Base-by-base conservation (phyloP, 176 grass and related monocot genomes). In the Cymbopogon citratus region DNA sequence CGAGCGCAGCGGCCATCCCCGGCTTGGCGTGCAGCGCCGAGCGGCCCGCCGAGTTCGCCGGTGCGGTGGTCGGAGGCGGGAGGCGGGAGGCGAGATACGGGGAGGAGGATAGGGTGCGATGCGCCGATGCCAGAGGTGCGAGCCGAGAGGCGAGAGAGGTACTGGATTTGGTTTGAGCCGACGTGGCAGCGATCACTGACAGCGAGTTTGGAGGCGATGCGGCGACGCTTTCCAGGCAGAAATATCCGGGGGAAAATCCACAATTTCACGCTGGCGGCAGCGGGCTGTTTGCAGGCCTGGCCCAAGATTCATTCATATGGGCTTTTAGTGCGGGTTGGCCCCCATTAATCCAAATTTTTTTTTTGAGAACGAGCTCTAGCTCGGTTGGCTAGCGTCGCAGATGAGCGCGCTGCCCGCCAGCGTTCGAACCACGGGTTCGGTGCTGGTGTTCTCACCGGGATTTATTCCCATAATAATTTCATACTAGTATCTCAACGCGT, bases 1-100 rank as follows among this genome's bases (percentile, higher is more conserved):
- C 84, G 12, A 86, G 73, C 66, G 83, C 86, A 10, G 75, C 75
- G 26, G 81, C 83, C 88, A 90, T 90, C 67, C 27, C 43, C 67
- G 25, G 68, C 25, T 48, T 8, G 74, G 59, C 23, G 65, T 28
- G 45, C 57, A 56, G 69, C 70, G 12, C 64, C 62, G 63, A 15
- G 77, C 63, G 18, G 41, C 49, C 24, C 40, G 69, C 45, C 35
- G 66, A 71, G 63, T 38, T 29, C 14, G 75, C 60, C 21, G 75
- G 44, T 23, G 27, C n/a, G 60, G 59, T 67, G 35, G 77, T 71
- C 73, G 43, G 73, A 77, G 65, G 66, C 77, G 74, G 69, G 80
- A 65, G 60, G 60, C 21, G 86, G 23, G 25, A 5, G 36, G 27
- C 9, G 38, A 9, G 6, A 40, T 35, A 7, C 33, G 74, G 12